These are phyloP conservation scores for Dendrobium catenatum DNA, from an alignment of 106 monocot genomes.

Conservation along the genomic window DNA sequence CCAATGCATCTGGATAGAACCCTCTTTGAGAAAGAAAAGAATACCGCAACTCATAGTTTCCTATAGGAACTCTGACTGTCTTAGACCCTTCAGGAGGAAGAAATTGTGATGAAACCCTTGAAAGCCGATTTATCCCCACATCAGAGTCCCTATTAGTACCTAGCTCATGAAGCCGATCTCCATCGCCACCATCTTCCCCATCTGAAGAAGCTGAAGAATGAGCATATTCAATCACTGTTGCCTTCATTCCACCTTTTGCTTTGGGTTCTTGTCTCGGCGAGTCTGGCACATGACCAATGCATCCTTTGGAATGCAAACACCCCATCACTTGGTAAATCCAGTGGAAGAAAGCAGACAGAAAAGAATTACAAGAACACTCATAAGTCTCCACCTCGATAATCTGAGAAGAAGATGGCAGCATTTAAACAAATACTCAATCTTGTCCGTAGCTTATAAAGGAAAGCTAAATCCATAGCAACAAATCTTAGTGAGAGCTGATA, in stretches of 20 bases:
- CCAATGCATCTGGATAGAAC: slow-evolving; percentile 88
- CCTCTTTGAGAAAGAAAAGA: slow-evolving; percentile 94
- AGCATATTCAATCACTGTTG: slow-evolving; percentile 15
- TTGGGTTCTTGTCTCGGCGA: slow-evolving; percentile 24
- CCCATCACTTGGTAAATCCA: slow-evolving; percentile 51
- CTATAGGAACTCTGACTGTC: slow-evolving; percentile 58
- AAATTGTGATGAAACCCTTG: slow-evolving; percentile 88
- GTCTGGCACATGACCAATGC: slow-evolving; percentile 29
- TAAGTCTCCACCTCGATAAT: slow-evolving; percentile 17
- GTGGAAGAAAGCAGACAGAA: slow-evolving; percentile 1
- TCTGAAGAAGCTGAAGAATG: slow-evolving; percentile 35
- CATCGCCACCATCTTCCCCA: slow-evolving; percentile 29
- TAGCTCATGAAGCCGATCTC: slow-evolving; percentile 44
- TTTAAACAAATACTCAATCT: neutral
- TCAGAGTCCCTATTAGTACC: slow-evolving; percentile 46
- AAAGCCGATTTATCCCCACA: slow-evolving; percentile 55
- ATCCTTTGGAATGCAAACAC: slow-evolving; percentile 68
- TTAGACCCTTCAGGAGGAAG: slow-evolving; percentile 88
- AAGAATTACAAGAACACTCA: slow-evolving; percentile 16
- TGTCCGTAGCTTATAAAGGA: neutral
- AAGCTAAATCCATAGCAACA: no score
- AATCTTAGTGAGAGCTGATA: neutral
- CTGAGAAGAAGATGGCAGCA: neutral
- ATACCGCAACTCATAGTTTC: slow-evolving; percentile 78
- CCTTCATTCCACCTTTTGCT: slow-evolving; percentile 23